Base-by-base conservation (phyloP, 2,329 filamentous ascomycete genomes). In the Pseudocercospora fuligena region DNA sequence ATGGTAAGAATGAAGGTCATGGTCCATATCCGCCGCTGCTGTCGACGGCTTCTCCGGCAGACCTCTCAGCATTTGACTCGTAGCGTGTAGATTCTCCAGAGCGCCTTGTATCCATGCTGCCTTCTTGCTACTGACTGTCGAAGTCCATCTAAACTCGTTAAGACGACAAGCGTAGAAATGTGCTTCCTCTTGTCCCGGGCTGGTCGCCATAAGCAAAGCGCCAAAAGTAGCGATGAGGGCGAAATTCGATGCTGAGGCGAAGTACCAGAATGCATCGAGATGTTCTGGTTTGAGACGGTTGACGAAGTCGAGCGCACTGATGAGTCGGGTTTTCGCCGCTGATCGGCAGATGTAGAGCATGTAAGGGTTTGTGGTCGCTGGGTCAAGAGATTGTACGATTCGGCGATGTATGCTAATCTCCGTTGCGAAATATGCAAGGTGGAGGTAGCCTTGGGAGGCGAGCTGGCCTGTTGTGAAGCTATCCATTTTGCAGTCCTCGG, bases 271-370 rank as follows among this genome's bases (percentile, higher is more conserved):
- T 0, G 92, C 88, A n/a, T 90, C 89, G 31, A 97, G 85, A 74
- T 98, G 94, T 40, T 90, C 88, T 0, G 93, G 92, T 53, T 91
- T 93, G 33, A 98, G 87, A 0, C 94, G 90, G 80, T 97, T 97
- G 73, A 97, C 93, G 79, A 97, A 97, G 78, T 98, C 94, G 92
- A 98, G 97, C 70, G 94, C 93, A 23, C 92, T 96, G 76, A 97
- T 97, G 36, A 98, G 86, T 5, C 94, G 90, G 0, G 94, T 96
- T 79, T 97, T 97, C 61, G 94, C 94, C 3, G 94, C 94, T 65
- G 90, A 94, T 61, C 94, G 93, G 80, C 94, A 97, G 73, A 97
- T 97, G 79, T 96, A 92, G 63, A 93, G 87, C 59, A 97, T 88
- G 74, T 97, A 97, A 0, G 90, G 87, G 76, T 97, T 92, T 1